Conservation (phyloP, 208 protist genomes). For the Trichomonas tenax region DNA sequence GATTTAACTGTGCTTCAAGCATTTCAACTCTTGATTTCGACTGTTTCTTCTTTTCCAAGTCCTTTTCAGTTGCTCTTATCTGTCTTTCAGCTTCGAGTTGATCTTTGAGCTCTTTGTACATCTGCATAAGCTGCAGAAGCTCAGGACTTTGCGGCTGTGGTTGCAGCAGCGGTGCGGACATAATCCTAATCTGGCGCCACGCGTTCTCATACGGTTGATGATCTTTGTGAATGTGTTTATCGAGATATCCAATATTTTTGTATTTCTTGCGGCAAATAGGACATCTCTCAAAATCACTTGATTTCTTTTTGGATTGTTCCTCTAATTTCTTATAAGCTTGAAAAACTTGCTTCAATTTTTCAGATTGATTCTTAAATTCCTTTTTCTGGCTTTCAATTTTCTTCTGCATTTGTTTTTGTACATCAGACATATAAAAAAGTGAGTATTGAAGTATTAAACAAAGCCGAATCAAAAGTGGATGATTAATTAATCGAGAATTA, state of each 20-base stretch:
- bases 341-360: neutral
- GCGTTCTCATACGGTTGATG: neutral
- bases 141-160: neutral
- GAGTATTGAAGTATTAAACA: neutral
- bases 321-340: neutral
- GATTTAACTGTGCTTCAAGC: neutral
- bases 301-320: neutral
- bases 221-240: neutral
- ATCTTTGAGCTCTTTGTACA: neutral
- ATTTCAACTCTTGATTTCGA: neutral
- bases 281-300: neutral
- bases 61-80: neutral
- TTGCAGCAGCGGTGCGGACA: neutral
- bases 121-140: neutral
- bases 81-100: neutral
- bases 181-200: neutral
- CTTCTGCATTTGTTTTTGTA: neutral
- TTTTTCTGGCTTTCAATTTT: neutral
- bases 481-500: neutral
- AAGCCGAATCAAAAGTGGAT: neutral
- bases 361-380: neutral
- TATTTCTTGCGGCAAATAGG: neutral
- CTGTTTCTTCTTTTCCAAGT: neutral
- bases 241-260: neutral
- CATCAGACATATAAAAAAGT: neutral